Percentiles rank a stretch among this genome's conserved stretches.
Evolutionary conservation across 108 stramenopile species (phyloP).

Genomic region (Fragilariopsis cylindrus): DNA sequence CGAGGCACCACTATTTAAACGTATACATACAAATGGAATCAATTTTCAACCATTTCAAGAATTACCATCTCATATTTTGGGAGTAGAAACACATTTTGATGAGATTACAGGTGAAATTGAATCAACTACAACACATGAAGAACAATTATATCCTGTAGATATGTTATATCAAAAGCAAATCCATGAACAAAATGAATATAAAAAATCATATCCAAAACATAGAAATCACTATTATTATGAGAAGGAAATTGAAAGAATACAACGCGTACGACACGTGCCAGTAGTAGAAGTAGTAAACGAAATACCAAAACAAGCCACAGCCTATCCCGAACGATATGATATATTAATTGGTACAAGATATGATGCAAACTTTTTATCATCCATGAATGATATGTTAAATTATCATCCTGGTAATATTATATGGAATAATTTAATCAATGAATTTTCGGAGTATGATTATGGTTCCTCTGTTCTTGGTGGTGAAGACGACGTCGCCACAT

Average conservation of each 20-base stretch:
- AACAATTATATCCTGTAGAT: background rate
- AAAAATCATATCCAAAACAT: background rate
- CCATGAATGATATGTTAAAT: constrained; percentile 36
- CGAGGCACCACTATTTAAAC: constrained; percentile 10
- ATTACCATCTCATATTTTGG: background rate
- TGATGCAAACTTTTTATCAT: constrained; percentile 36
- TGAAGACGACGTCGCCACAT: background rate
- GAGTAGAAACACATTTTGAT: background rate
- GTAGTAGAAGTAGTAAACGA: no score
- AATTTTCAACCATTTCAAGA: background rate
- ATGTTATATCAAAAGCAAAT: background rate
- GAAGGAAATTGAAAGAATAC: constrained; percentile 6
- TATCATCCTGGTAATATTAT: constrained; percentile 50
- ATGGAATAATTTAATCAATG: constrained; percentile 11
- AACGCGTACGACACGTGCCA: background rate
- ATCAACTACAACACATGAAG: background rate
- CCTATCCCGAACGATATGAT: constrained; percentile 41
- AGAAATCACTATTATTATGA: background rate
- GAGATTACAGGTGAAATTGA: background rate
- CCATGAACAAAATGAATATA: background rate
- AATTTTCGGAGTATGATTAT: background rate
- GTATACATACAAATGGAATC: background rate
- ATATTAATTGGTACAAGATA: constrained; percentile 44
- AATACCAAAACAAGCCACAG: constrained; percentile 5
- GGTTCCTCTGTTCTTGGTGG: no score